Evolutionary conservation across 2,329 filamentous ascomycete genomes (phyloP).

Genomic region (Ophiostoma himal-ulmi): DNA sequence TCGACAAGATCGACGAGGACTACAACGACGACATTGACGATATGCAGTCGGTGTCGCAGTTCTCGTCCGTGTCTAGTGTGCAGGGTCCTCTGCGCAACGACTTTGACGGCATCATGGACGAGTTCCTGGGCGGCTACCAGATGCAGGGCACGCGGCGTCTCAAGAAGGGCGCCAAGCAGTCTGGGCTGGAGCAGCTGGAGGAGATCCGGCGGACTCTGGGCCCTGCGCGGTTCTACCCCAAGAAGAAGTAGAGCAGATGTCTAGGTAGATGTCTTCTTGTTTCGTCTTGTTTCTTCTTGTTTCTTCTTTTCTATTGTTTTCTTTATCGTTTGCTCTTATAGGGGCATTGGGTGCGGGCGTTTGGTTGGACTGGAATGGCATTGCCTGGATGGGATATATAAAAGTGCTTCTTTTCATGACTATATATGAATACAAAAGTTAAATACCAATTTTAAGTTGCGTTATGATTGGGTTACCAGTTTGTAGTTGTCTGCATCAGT

Average conservation of each 20-base stretch:
- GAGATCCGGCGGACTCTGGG: slow-evolving; percentile 79
- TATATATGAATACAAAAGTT: slow-evolving; percentile 4
- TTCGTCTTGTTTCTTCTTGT: background rate
- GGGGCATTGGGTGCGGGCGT: slow-evolving; percentile 8
- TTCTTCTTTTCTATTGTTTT: background rate
- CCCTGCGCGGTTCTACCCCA: slow-evolving; percentile 55
- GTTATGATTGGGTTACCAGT: background rate
- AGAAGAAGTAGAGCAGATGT: slow-evolving; percentile 12
- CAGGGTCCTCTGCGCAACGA: slow-evolving; percentile 65
- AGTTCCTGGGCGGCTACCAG: slow-evolving; percentile 73
- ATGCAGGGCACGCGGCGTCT: slow-evolving; percentile 67
- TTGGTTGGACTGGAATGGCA: slow-evolving; percentile 7
- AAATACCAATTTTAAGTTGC: background rate
- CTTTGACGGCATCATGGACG: slow-evolving; percentile 87
- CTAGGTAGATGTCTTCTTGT: background rate
- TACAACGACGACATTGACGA: slow-evolving; percentile 52
- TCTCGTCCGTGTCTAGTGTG: slow-evolving; percentile 61
- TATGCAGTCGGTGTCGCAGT: slow-evolving; percentile 52
- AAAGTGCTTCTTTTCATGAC: slow-evolving; percentile 15
- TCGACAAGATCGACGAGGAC: slow-evolving; percentile 82
- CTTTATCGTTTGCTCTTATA: background rate
- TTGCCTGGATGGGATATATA: slow-evolving; percentile 4
- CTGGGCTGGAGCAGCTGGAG: slow-evolving; percentile 81
- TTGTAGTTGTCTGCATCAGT: rapidly evolving
- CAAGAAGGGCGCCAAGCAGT: slow-evolving; percentile 75